Conservation (phyloP, 2,329 filamentous ascomycete species). For the Alternaria ventricosa region DNA sequence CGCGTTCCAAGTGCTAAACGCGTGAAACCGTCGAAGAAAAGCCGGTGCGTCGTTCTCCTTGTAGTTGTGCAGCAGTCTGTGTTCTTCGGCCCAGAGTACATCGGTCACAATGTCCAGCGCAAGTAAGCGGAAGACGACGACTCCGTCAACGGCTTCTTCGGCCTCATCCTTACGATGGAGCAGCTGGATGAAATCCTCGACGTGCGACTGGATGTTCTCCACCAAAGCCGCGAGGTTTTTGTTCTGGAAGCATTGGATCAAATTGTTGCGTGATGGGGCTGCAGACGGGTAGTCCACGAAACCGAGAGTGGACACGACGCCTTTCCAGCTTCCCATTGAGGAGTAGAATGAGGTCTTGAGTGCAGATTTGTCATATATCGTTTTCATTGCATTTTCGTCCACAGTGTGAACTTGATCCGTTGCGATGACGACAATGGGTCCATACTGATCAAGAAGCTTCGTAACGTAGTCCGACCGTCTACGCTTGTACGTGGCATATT, state of each 20-base stretch:
- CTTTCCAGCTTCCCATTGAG: constrained; percentile 11
- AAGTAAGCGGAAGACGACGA: constrained; percentile 8
- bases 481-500: constrained; percentile 4
- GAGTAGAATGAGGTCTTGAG: constrained; percentile 5
- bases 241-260: constrained; percentile 14
- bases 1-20: constrained; percentile 11
- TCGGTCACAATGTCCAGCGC: constrained; percentile 13
- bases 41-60: not conserved
- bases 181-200: constrained; percentile 6
- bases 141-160: constrained; percentile 1
- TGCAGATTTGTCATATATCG: constrained; percentile 7
- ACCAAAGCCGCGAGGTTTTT: constrained; percentile 11
- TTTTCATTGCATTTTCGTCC: constrained; percentile 10
- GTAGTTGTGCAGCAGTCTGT: constrained; percentile 1
- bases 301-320: constrained; percentile 6
- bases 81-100: constrained; percentile 9
- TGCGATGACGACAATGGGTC: constrained; percentile 6
- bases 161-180: not conserved
- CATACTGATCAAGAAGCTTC: constrained; percentile 1
- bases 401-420: constrained; percentile 6
- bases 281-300: constrained; percentile 9
- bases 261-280: constrained; percentile 10
- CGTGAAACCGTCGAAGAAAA: constrained; percentile 7
- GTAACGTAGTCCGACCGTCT: constrained; percentile 5
- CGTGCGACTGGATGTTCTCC: constrained; percentile 11